Percentiles rank a stretch among this genome's conserved stretches.
These are phyloP conservation scores for Gossypium bickii DNA, from an alignment of 345 rosid species.

Conservation along the genomic window DNA sequence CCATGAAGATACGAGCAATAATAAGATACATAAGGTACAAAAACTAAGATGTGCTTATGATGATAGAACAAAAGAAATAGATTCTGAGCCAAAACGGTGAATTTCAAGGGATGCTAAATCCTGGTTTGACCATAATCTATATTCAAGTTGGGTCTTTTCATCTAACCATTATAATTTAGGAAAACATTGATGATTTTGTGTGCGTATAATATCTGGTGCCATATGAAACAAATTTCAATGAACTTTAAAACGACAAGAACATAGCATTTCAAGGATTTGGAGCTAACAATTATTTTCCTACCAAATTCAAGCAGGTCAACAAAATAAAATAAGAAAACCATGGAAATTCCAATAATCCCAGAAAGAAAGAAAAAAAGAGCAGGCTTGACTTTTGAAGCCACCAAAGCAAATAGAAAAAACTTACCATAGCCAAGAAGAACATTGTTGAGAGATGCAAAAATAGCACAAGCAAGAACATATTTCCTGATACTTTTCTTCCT, in stretches of 20 bases:
- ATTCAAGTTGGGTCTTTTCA: no score
- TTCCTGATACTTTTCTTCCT: slow-evolving; percentile 41
- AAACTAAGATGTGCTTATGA: not conserved
- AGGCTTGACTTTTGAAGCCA: not conserved
- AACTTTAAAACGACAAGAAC: no score
- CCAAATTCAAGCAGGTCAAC: not conserved
- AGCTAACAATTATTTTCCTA: not conserved
- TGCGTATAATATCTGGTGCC: no score
- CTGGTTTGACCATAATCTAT: no score
- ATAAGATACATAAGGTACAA: not conserved
- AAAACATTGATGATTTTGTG: no score
- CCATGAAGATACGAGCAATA: not conserved
- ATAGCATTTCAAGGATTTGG: not conserved
- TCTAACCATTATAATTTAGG: no score
- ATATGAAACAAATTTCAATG: no score
- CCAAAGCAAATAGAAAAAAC: not conserved
- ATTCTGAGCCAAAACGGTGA: slow-evolving; percentile 2
- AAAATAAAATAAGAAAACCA: not conserved
- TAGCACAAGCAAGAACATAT: slow-evolving; percentile 70
- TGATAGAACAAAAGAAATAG: not conserved
- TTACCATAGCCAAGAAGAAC: slow-evolving; percentile 95
- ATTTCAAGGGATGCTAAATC: not conserved
- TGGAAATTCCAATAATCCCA: slow-evolving; percentile 16
- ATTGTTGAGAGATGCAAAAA: slow-evolving; percentile 81
- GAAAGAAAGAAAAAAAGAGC: not conserved